phyloP scores from a whole-genome alignment of 352 stramenopile species.

The Detonula confervacea region DNA sequence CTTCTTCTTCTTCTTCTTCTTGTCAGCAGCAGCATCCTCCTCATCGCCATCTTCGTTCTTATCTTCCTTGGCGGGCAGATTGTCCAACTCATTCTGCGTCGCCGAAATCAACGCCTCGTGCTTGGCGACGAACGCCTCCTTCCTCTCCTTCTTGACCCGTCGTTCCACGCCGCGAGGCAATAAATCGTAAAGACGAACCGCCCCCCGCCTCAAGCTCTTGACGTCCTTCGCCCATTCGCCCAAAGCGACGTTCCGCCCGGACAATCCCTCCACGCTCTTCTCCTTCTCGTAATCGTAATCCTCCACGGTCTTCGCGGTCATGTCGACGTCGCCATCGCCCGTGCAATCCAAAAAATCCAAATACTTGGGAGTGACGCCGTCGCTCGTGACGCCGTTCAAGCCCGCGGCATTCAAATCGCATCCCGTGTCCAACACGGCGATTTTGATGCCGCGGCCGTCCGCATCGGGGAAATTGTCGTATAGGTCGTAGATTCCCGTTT shows the following conservation, averaged over 20 bases:
- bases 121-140: conserved; percentile 24
- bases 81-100: conserved; percentile 23
- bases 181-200: conserved; percentile 30
- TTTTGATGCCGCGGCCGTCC: conserved; percentile 90
- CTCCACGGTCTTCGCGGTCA: conserved; percentile 81
- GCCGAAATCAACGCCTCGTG: conserved; percentile 27
- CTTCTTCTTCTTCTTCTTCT: background rate
- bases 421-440: conserved; percentile 96
- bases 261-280: conserved; percentile 59
- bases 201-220: conserved; percentile 66
- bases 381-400: conserved; percentile 86
- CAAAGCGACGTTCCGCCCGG: conserved; percentile 83
- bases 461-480: conserved; percentile 87
- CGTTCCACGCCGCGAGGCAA: conserved; percentile 1
- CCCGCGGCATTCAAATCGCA: conserved; percentile 91
- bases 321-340: conserved; percentile 92
- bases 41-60: background rate
- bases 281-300: conserved; percentile 27
- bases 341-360: conserved; percentile 96
- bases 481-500: conserved; percentile 89
- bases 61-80: background rate
- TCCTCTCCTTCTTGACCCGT: conserved; percentile 18
- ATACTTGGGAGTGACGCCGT: conserved; percentile 90
- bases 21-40: background rate
- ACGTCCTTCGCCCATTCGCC: conserved; percentile 31